These are phyloP conservation scores for Ascochyta koolunga DNA, from an alignment of 2,329 filamentous ascomycete genomes.

Conservation along the genomic window DNA sequence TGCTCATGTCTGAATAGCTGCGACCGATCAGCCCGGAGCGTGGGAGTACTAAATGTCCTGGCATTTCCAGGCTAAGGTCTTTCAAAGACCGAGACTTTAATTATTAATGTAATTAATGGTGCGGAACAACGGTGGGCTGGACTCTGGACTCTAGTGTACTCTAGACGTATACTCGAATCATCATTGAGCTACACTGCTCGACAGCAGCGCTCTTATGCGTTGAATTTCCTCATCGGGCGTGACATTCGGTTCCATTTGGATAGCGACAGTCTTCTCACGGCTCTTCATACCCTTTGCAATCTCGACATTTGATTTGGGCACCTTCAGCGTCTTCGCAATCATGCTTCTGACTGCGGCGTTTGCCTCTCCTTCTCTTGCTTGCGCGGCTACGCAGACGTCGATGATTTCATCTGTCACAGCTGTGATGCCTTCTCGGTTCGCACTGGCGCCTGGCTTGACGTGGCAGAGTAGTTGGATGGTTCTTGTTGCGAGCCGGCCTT, in stretches of 20 bases:
- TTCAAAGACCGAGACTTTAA: conserved; percentile 5
- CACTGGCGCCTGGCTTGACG: conserved; percentile 70
- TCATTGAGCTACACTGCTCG: conserved; percentile 23
- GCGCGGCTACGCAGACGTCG: conserved; percentile 70
- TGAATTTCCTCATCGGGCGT: conserved; percentile 35
- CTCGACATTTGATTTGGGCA: conserved; percentile 68
- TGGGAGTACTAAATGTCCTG: conserved; percentile 44
- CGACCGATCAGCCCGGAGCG: conserved; percentile 33
- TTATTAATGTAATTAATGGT: conserved; percentile 10
- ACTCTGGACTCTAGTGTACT: neutral
- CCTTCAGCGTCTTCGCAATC: conserved; percentile 65
- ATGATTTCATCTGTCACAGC: conserved; percentile 63
- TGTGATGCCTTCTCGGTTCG: conserved; percentile 65
- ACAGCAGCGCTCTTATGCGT: conserved; percentile 33
- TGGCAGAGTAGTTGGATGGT: conserved; percentile 67
- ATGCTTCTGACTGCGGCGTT: conserved; percentile 70
- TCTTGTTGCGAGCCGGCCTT: conserved; percentile 8
- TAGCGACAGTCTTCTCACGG: conserved; percentile 62
- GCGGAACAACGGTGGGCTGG: neutral
- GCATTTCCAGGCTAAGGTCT: conserved; percentile 5
- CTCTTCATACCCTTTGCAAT: conserved; percentile 69
- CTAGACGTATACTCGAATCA: conserved; percentile 4
- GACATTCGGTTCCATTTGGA: conserved; percentile 19
- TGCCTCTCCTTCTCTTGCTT: conserved; percentile 69
- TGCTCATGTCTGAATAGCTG: conserved; percentile 24